Base-by-base conservation (phyloP, 2,329 filamentous ascomycete species). In the Furcasterigmium furcatum region DNA sequence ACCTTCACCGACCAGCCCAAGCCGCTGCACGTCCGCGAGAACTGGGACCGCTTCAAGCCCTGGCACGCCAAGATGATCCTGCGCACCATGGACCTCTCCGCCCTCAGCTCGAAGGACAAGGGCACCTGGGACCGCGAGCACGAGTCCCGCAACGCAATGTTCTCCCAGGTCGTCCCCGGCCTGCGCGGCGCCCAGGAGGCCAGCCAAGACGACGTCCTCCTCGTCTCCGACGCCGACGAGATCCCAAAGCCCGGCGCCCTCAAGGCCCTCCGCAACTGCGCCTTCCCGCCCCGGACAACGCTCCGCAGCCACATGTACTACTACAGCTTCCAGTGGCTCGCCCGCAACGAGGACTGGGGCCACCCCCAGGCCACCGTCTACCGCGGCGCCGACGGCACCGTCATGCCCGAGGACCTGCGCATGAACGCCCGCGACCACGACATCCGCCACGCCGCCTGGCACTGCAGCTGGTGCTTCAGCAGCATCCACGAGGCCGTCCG, bases 1-100 rank as follows among this genome's bases (percentile, higher is more conserved):
- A 84, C 80, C 1, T 85, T 85, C 52, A 82, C 80, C 14, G 74
- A 74, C 29, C 64, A 63, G 1, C 61, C 68, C 9, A 85, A 85
- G 62, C 71, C 76, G 2, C 65, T 84, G 12, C 58, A 68, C 29
- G 68, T 84, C 46, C 64, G 67, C 47, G 68, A 77, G 12, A 77
- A 77, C 59, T 74, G 77, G 69, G 59, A 66, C 20, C 63, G 63
- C 7, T 82, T 85, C 54, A 55, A 61, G 12, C 58, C 67, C 12
- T 86, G 77, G 56, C 70, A 76, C 51, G 61, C 73, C 52, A 80
- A 85, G 65, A 82, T 85, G 53, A 78, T 85, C 47, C 77, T 82
- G 55, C 77, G 4, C 51, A 52, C 38, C 59, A 66, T 30, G 48
- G 42, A 52, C 21, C 39, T 51, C 25, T 30, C 44, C 16, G 40